These are phyloP conservation scores for Suillus sp. DNA, from an alignment of 768 basidiomycete genomes.

Conservation along the genomic window DNA sequence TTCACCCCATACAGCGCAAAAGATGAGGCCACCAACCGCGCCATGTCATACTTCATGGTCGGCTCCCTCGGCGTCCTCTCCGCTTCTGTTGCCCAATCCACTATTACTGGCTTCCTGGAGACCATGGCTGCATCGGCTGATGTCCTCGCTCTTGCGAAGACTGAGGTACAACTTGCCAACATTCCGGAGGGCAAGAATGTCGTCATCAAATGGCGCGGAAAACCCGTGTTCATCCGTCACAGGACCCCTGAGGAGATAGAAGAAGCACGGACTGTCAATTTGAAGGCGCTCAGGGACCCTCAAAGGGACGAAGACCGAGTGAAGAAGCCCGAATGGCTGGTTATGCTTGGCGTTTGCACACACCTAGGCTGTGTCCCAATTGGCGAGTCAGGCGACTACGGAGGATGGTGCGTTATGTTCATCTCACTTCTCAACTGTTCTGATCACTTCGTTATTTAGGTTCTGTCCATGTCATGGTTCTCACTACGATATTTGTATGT, in stretches of 20 bases:
- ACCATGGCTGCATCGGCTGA: slow-evolving; percentile 98
- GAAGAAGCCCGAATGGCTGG: slow-evolving; percentile 96
- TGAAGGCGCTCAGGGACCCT: slow-evolving; percentile 91
- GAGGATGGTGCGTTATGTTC: slow-evolving; percentile 79
- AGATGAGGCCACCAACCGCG: slow-evolving; percentile 66
- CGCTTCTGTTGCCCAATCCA: slow-evolving; percentile 92
- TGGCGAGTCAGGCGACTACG: slow-evolving; percentile 94
- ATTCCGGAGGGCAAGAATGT: slow-evolving; percentile 99
- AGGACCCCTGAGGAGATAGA: slow-evolving; percentile 89
- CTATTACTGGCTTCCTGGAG: slow-evolving; percentile 89
- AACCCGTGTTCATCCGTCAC: slow-evolving; percentile 99
- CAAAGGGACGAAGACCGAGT: slow-evolving; percentile 85
- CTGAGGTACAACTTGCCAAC: slow-evolving; percentile 85
- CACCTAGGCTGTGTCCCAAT: slow-evolving; percentile 99
- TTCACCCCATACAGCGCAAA: slow-evolving; percentile 79
- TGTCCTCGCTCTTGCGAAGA: slow-evolving; percentile 96
- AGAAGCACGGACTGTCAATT: slow-evolving; percentile 83
- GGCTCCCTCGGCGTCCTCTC: slow-evolving; percentile 91
- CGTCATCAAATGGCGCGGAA: slow-evolving; percentile 99
- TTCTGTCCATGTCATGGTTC: slow-evolving; percentile 99
- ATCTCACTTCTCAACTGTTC: not conserved
- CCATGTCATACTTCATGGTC: slow-evolving; percentile 87
- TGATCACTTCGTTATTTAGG: slow-evolving; percentile 39
- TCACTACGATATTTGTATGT: slow-evolving; percentile 93
- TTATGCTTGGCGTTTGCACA: slow-evolving; percentile 93